Conservation (phyloP, 805 yeast genomes). For the Wickerhamomyces bovis region DNA sequence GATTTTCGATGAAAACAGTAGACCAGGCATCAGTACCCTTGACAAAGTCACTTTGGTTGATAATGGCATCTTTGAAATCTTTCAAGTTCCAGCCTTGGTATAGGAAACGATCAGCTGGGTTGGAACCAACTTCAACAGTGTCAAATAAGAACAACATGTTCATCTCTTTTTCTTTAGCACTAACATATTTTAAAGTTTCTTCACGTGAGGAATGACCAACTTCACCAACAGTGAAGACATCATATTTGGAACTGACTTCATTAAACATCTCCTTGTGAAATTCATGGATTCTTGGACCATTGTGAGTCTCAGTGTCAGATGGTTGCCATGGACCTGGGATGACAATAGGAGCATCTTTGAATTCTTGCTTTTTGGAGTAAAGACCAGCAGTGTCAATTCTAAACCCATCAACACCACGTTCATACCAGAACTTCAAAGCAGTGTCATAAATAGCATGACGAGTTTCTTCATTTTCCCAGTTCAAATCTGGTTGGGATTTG, state of each 20-base stretch:
- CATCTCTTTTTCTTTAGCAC: constrained; percentile 32
- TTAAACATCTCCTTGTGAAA: constrained; percentile 46
- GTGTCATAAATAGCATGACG: constrained; percentile 34
- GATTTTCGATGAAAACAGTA: constrained; percentile 50
- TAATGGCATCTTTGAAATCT: constrained; percentile 37
- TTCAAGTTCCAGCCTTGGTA: constrained; percentile 28
- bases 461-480: constrained; percentile 45
- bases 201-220: constrained; percentile 39
- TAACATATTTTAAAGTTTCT: constrained; percentile 37
- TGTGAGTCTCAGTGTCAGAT: constrained; percentile 26
- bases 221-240: constrained; percentile 54
- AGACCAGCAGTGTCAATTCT: constrained; percentile 51
- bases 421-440: constrained; percentile 48
- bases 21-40: constrained; percentile 53
- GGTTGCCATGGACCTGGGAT: constrained; percentile 39
- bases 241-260: constrained; percentile 38
- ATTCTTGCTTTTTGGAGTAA: constrained; percentile 41
- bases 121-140: constrained; percentile 33
- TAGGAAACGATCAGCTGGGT: constrained; percentile 30
- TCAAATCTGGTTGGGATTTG: constrained; percentile 50
- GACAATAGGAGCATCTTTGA: constrained; percentile 43
- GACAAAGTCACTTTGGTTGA: constrained; percentile 31
- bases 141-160: constrained; percentile 35
- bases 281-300: constrained; percentile 55
- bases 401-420: constrained; percentile 53